Evolutionary conservation across 2,329 filamentous ascomycete genomes (phyloP).

Genomic region (Pseudonectria foliicola): DNA sequence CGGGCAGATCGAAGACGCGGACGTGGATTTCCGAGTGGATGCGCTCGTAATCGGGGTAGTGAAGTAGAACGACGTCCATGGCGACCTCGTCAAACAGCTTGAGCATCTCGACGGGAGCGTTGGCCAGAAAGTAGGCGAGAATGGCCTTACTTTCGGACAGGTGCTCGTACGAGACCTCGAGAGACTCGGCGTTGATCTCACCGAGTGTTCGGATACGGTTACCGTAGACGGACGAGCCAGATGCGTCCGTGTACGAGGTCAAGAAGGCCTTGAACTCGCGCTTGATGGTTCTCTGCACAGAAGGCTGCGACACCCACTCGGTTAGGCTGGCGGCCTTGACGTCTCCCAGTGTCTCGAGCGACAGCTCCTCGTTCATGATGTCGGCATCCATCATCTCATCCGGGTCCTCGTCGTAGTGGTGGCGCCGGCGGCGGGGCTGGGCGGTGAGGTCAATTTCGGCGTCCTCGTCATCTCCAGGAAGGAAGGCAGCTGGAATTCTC

Average conservation of each 20-base stretch:
- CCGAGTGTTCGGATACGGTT: slow-evolving; percentile 91
- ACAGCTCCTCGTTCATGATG: slow-evolving; percentile 92
- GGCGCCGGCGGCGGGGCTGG: slow-evolving; percentile 76
- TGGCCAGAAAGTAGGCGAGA: slow-evolving; percentile 90
- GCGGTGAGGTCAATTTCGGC: slow-evolving; percentile 76
- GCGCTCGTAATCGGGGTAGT: slow-evolving; percentile 95
- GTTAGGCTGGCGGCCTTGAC: slow-evolving; percentile 90
- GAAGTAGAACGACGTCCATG: slow-evolving; percentile 90
- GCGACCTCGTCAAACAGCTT: slow-evolving; percentile 95
- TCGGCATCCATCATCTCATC: slow-evolving; percentile 89
- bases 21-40: slow-evolving; percentile 98
- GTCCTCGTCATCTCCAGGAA: slow-evolving; percentile 78
- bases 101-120: slow-evolving; percentile 89
- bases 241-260: slow-evolving; percentile 88
- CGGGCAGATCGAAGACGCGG: slow-evolving; percentile 87
- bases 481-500: slow-evolving; percentile 63
- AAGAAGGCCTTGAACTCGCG: slow-evolving; percentile 96
- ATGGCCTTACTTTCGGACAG: slow-evolving; percentile 86
- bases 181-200: slow-evolving; percentile 90
- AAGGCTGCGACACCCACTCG: slow-evolving; percentile 87
- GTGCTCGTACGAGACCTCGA: slow-evolving; percentile 95
- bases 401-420: slow-evolving; percentile 88
- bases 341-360: slow-evolving; percentile 83
- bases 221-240: slow-evolving; percentile 87
- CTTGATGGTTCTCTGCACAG: slow-evolving; percentile 87